A percentile compares a stretch with the other conserved stretches of the same genome.
phyloP scores from a whole-genome alignment of 805 yeast genomes.

The Cyberlindnera xishuangbannaensis region DNA sequence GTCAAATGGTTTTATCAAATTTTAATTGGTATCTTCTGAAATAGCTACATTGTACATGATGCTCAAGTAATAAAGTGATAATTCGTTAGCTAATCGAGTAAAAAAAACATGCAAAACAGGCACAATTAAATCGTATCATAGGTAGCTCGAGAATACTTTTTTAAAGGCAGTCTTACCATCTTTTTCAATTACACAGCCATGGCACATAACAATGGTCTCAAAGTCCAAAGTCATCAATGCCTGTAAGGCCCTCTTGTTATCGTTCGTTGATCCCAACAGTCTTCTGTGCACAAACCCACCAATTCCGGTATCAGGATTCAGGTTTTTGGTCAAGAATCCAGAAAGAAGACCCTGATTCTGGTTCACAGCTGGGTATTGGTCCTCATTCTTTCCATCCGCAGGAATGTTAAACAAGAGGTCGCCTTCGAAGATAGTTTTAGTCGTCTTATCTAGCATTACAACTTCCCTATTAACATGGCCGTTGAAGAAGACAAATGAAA shows the following conservation, averaged over 20 bases:
- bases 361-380: constrained; percentile 35
- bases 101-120: no score
- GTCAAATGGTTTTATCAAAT: background rate
- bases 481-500: constrained; percentile 54
- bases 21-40: no score
- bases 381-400: constrained; percentile 42
- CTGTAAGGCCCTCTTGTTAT: constrained; percentile 14
- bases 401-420: constrained; percentile 59
- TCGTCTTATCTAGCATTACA: constrained; percentile 39
- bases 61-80: no score
- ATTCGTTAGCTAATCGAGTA: no score
- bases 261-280: constrained; percentile 15
- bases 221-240: constrained; percentile 35
- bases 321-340: constrained; percentile 31
- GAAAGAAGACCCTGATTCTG: constrained; percentile 44
- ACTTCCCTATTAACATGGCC: constrained; percentile 55
- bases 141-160: constrained; percentile 19
- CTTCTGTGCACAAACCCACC: constrained; percentile 30
- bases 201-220: constrained; percentile 48
- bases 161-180: constrained; percentile 26
- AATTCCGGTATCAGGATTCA: constrained; percentile 36
- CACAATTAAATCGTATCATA: background rate
- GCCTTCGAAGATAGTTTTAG: constrained; percentile 50
- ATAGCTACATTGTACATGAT: no score
- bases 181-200: constrained; percentile 50